Evolutionary conservation across 2,329 filamentous ascomycete genomes (phyloP), one percentile per base, ranked within the genome.

Genomic region (Alternaria triticimaculans): DNA sequence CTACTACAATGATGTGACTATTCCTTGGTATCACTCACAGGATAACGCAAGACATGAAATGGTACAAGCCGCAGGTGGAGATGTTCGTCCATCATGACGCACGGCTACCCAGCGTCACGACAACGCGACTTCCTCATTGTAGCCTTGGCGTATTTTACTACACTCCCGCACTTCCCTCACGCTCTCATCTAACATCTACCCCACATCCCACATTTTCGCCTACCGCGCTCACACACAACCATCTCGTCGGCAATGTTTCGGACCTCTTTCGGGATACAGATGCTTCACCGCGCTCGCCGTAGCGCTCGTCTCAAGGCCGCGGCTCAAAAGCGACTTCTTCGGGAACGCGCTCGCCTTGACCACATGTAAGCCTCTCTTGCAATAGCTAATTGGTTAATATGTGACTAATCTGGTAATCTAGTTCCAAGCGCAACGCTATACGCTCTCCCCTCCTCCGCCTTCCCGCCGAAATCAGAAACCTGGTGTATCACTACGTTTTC

Each of bases 401-500:
- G 28, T 30, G 12, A 30, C 28, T 30, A 1, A 30, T 14, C 5
- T 30, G 2, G 11, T 2, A 3, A 30, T 30, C 5, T 14, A 30
- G 28, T 3, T 12, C 5, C 5, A 14, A 12, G 28, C 11, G 28
- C 12, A 30, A 33, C 6, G 12, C 33, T 4, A 3, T 8, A 15
- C 14, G 3, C 4, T 37, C 33, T 2, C 33, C 33, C 1, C 33
- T 37, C 1, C 33, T 37, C 4, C 33, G 33, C 3, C 60, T 69
- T n/a, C 62, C 64, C 0, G 23, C 62, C 2, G 67, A 69, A 21
- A 11, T 65, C 2, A 41, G 60, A 14, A 45, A 48, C 9, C 18
- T 33, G 6, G 58, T 69, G 5, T 67, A 57, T 43, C 14, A 58
- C 6, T 51, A 26, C 41, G 55, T 60, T 3, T 45, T 64, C 6